phyloP scores from a whole-genome alignment of 257 asterid species.

The Ajuga chamaepitys region DNA sequence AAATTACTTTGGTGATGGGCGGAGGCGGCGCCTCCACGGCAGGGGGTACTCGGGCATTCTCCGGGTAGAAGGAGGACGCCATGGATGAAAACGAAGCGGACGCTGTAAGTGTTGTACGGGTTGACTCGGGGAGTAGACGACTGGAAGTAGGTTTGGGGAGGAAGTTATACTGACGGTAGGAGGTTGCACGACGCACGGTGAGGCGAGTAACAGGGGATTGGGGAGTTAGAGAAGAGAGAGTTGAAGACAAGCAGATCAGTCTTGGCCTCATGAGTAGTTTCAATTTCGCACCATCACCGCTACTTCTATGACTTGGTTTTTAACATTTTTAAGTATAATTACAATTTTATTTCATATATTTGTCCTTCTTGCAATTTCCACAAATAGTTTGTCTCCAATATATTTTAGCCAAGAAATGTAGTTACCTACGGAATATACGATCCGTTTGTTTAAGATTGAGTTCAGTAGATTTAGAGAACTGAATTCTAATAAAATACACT shows the following conservation, averaged over 20 bases:
- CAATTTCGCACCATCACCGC: neutral
- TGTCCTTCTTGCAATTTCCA: too few species aligned
- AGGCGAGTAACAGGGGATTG: conserved; percentile 31
- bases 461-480: too few species aligned
- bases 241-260: conserved; percentile 8
- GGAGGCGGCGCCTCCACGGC: conserved; percentile 48
- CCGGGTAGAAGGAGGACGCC: conserved; percentile 56
- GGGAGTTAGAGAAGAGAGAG: conserved; percentile 18
- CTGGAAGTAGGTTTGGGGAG: conserved; percentile 11
- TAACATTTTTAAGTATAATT: too few species aligned
- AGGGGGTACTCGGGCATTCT: conserved; percentile 72
- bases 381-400: too few species aligned
- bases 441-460: too few species aligned
- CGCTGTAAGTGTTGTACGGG: conserved; percentile 19
- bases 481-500: too few species aligned
- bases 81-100: conserved; percentile 46
- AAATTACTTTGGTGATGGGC: conserved; percentile 49
- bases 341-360: too few species aligned
- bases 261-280: conserved; percentile 16
- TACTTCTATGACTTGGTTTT: neutral
- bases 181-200: conserved; percentile 20
- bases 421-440: too few species aligned
- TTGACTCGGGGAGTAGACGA: conserved; percentile 9
- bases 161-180: conserved; percentile 21
- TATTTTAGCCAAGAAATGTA: too few species aligned